Evolutionary conservation across 2,329 filamentous ascomycete genomes (phyloP).

Genomic region (Immersiporthe knoxdaviesiana): DNA sequence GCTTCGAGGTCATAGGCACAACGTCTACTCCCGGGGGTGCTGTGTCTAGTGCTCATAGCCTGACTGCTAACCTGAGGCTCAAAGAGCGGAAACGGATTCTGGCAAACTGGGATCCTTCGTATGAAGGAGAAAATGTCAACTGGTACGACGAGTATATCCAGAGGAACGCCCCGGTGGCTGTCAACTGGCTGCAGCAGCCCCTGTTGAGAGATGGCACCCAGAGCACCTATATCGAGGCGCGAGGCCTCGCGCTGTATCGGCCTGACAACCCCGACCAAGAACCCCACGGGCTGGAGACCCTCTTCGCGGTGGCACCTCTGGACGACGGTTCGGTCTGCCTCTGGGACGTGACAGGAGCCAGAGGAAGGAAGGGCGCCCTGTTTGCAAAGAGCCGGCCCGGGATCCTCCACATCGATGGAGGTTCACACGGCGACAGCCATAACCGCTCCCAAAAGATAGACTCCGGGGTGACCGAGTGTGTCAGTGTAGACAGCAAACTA

Average conservation of each 20-base stretch:
- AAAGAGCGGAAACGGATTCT: conserved; percentile 60
- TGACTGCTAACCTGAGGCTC: conserved; percentile 31
- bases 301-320: conserved; percentile 73
- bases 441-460: conserved; percentile 67
- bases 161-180: conserved; percentile 71
- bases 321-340: conserved; percentile 87
- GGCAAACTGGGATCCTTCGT: conserved; percentile 83
- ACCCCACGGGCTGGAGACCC: conserved; percentile 46
- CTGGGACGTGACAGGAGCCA: conserved; percentile 73
- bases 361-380: conserved; percentile 61
- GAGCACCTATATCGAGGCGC: conserved; percentile 63
- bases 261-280: conserved; percentile 55
- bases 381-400: conserved; percentile 67
- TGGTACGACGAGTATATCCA: conserved; percentile 93
- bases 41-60: background rate
- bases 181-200: conserved; percentile 77
- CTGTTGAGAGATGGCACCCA: conserved; percentile 45
- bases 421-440: conserved; percentile 49
- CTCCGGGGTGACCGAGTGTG: conserved; percentile 76
- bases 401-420: conserved; percentile 64
- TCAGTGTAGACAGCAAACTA: conserved; percentile 72
- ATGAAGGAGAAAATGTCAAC: conserved; percentile 69
- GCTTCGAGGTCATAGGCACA: conserved; percentile 2
- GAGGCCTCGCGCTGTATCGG: conserved; percentile 72
- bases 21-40: background rate